phyloP scores from a whole-genome alignment of 192 early-diverging fungal species.

The Gamsiella multidivaricata region DNA sequence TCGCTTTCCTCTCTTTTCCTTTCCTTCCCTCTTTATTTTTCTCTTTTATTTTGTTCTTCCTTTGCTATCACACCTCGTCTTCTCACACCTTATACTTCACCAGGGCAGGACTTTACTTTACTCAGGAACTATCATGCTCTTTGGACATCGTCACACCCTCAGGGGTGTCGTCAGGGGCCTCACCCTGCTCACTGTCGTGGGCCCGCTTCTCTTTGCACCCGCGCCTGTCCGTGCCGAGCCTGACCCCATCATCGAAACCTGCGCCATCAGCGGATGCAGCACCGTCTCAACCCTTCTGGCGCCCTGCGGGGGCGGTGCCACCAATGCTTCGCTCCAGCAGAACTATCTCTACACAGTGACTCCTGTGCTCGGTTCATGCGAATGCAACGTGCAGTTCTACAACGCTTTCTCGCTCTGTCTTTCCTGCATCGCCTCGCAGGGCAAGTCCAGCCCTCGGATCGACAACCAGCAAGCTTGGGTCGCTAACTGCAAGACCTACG shows the following conservation, averaged over 20 bases:
- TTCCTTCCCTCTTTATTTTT: too few species aligned
- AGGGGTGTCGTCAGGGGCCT: not conserved
- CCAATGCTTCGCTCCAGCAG: constrained; percentile 33
- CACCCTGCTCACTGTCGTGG: not conserved
- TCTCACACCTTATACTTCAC: too few species aligned
- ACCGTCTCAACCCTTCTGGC: constrained; percentile 14
- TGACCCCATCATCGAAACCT: constrained; percentile 35
- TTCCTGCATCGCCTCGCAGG: constrained; percentile 34
- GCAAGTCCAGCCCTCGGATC: constrained; percentile 18
- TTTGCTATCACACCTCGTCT: too few species aligned
- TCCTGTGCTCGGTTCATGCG: constrained; percentile 32
- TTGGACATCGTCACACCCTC: too few species aligned
- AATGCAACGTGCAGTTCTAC: constrained; percentile 46
- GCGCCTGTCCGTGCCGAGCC: not conserved
- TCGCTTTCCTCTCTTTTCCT: too few species aligned
- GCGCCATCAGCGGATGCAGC: constrained; percentile 15
- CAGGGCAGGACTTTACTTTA: too few species aligned
- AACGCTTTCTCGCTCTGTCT: constrained; percentile 36
- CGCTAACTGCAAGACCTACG: constrained; percentile 20
- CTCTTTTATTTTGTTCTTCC: too few species aligned
- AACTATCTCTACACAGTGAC: constrained; percentile 36
- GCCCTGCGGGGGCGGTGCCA: constrained; percentile 44
- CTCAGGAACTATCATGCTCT: too few species aligned
- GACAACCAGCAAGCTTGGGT: constrained; percentile 37
- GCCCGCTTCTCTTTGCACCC: not conserved